Base-by-base conservation (phyloP, 805 yeast genomes). In the Wickerhamiella qilinensis region DNA sequence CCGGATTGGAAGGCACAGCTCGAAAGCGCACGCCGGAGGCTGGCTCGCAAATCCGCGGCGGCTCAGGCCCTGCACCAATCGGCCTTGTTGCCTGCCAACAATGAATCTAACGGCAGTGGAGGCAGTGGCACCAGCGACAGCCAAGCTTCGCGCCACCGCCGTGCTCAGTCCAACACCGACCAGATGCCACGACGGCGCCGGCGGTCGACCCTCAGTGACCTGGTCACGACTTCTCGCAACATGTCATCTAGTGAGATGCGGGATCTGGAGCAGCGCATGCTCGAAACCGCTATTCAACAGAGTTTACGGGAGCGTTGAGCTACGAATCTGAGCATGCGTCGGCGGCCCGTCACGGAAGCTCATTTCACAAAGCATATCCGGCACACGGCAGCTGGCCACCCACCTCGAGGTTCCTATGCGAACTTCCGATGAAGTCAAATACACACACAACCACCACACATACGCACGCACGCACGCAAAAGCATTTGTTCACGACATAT, bases 61-160 rank as follows among this genome's bases (percentile, higher is more conserved):
- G 97, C 97, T 0, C 82, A 83, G 25, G 94, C 94, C 1, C 71
- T 88, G 30, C 97, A 88, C 58, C 86, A 93, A 2, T 75, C 93
- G 11, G 84, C 85, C 40, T 68, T 83, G 49, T 54, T 84, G 24
- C 63, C 77, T 14, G 40, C 37, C 20, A 40, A 20, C 33, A 19
- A n/a, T 21, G 27, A 3, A 6, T 22, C 18, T 19, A 17, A 4
- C 34, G 25, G 25, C 25, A 11, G 11, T 11, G 25, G 9, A 21
- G 24, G 37, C 27, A 8, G 14, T 30, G 20, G 30, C 18, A 16
- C 7, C 33, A 20, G 31, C 24, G 38, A 21, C 17, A 12, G 30
- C n/a, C 6, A 8, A 8, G 15, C n/a, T 30, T 22, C 20, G 33
- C 30, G 25, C 9, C 22, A 18, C 36, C 17, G 19, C 25, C 28